Conservation (phyloP, 176 grass and related monocot genomes). For the Alopecurus myosuroides region DNA sequence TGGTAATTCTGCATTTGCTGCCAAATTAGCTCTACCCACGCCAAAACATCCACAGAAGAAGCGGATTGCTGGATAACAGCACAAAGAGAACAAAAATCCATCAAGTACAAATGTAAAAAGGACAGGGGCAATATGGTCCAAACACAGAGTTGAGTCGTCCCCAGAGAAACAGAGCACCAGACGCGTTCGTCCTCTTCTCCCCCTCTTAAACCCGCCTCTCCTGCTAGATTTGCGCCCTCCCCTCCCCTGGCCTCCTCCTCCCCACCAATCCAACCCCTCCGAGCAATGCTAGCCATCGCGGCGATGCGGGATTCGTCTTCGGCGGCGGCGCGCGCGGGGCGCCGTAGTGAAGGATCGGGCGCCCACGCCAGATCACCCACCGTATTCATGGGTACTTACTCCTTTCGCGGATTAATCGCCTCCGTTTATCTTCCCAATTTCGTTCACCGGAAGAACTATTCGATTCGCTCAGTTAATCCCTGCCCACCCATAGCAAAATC, state of each 20-base stretch:
- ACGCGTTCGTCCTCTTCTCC: background rate
- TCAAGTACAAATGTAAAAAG: background rate
- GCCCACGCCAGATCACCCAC: conserved; percentile 44
- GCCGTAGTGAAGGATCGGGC: background rate
- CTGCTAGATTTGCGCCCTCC: background rate
- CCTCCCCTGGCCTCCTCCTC: background rate
- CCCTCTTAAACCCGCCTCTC: conserved; percentile 16
- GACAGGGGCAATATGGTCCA: background rate
- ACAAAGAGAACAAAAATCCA: too few species aligned
- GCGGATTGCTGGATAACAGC: too few species aligned
- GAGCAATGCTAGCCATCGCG: conserved; percentile 3
- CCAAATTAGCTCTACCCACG: too few species aligned
- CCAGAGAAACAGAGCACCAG: background rate
- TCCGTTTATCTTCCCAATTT: background rate
- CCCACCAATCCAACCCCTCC: background rate
- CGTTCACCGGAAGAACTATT: background rate
- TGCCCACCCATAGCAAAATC: background rate
- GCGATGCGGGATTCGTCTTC: background rate
- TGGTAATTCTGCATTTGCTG: too few species aligned
- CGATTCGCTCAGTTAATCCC: background rate
- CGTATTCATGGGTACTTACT: conserved; percentile 42
- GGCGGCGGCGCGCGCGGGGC: too few species aligned
- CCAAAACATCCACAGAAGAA: too few species aligned
- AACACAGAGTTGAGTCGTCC: background rate
- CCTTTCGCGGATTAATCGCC: background rate